These are phyloP conservation scores for Irpex sp. DNA, from an alignment of 1,284 basidiomycete species.

Conservation along the genomic window DNA sequence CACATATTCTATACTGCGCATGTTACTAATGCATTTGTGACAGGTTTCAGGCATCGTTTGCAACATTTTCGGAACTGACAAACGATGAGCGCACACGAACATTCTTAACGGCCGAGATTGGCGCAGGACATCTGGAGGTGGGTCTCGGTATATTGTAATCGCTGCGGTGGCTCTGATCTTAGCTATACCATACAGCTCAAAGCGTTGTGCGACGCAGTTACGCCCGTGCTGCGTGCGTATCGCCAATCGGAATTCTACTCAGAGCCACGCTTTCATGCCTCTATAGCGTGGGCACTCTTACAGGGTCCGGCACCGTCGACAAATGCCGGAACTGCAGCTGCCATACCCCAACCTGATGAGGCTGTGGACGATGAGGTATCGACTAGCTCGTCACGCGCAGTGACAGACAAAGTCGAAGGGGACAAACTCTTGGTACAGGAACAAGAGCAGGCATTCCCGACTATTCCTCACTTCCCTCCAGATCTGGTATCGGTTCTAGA, in stretches of 20 bases:
- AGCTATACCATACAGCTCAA: constrained; percentile 40
- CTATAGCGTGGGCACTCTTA: constrained; percentile 74
- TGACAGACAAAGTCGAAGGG: neutral
- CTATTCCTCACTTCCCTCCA: constrained; percentile 50
- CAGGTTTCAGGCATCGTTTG: constrained; percentile 73
- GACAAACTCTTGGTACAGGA: neutral
- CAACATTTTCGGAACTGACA: constrained; percentile 59
- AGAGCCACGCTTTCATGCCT: constrained; percentile 74
- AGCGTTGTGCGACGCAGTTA: constrained; percentile 46
- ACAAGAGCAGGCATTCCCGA: constrained; percentile 31
- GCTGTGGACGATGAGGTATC: neutral
- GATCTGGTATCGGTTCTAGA: constrained; percentile 47
- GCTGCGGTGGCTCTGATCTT: constrained; percentile 2
- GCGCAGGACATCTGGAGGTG: constrained; percentile 73
- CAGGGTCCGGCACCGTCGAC: neutral
- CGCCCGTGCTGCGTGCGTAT: constrained; percentile 49
- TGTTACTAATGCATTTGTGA: neutral
- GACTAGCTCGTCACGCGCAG: neutral
- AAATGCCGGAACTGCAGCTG: neutral
- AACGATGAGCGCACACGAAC: constrained; percentile 79
- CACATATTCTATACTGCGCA: neutral
- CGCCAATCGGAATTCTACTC: constrained; percentile 73
- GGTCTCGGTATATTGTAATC: constrained; percentile 13
- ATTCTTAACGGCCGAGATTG: constrained; percentile 73
- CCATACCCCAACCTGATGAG: too few relatives aligned